Evolutionary conservation across 805 yeast genomes (phyloP).

Genomic region (Saccharomycopsis babjevae): DNA sequence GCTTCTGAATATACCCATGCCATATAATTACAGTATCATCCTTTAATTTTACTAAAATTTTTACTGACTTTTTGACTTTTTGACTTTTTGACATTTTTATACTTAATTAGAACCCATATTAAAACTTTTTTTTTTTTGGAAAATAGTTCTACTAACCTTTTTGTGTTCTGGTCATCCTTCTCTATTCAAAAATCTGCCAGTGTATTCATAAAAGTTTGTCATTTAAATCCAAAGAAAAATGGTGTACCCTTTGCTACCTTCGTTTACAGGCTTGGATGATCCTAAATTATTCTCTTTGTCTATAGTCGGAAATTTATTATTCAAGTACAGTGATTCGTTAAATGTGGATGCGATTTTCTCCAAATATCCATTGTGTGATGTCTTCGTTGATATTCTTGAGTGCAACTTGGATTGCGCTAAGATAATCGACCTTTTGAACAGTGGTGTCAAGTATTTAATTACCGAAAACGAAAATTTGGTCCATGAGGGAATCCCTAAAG

Average conservation of each 20-base stretch:
- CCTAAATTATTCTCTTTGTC: constrained; percentile 1
- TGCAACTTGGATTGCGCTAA: constrained; percentile 7
- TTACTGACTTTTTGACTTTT: no score
- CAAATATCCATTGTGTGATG: constrained; percentile 22
- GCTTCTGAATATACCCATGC: no score
- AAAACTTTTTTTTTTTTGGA: no score
- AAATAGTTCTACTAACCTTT: no score
- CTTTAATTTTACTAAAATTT: no score
- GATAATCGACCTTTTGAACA: constrained; percentile 43
- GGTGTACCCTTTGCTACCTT: constrained; percentile 7
- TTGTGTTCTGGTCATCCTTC: neutral
- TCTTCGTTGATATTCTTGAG: constrained; percentile 17
- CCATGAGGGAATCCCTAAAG: neutral
- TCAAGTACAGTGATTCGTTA: neutral
- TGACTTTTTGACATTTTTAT: no score
- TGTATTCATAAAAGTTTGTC: neutral
- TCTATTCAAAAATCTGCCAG: neutral
- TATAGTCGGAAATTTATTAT: constrained; percentile 8
- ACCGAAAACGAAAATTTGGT: neutral
- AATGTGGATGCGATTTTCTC: constrained; percentile 7
- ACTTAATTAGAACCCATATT: no score
- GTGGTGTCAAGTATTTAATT: constrained; percentile 35
- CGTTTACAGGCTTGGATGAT: constrained; percentile 2
- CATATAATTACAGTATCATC: no score
- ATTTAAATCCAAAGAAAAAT: neutral